Conservation (phyloP, 176 grass and related monocot species). For the Hordeum marinum region DNA sequence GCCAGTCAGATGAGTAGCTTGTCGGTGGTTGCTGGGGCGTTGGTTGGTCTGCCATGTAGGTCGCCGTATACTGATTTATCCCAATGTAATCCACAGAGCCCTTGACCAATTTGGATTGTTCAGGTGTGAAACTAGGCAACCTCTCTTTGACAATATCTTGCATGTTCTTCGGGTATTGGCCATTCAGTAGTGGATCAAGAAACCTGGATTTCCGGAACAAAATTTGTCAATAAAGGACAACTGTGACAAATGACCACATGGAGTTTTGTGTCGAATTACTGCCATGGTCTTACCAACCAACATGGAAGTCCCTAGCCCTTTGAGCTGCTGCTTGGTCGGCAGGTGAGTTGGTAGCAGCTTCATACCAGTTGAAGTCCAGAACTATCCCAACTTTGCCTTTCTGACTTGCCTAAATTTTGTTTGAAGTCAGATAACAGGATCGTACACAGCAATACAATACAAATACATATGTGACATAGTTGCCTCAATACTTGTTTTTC, state of each 20-base stretch:
- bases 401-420: conserved; percentile 46
- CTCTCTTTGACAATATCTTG: conserved; percentile 69
- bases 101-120: conserved; percentile 86
- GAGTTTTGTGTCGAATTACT: neutral
- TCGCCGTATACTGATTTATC: conserved; percentile 88
- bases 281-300: conserved; percentile 70
- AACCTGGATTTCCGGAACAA: conserved; percentile 40
- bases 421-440: conserved; percentile 4
- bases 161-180: conserved; percentile 68
- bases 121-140: conserved; percentile 62
- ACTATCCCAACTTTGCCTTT: conserved; percentile 76
- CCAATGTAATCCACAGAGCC: conserved; percentile 82
- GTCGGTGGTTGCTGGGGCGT: conserved; percentile 27
- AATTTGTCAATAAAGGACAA: neutral
- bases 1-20: conserved; percentile 79
- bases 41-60: conserved; percentile 54
- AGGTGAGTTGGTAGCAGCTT: conserved; percentile 56
- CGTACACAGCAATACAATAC: neutral
- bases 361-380: conserved; percentile 69
- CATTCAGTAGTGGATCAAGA: conserved; percentile 74
- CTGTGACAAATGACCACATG: conserved; percentile 1
- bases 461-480: neutral
- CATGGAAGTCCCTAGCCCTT: conserved; percentile 83
- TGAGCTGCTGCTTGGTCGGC: conserved; percentile 65
- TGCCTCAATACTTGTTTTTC: neutral